phyloP scores from a whole-genome alignment of 208 protist genomes.

The Wallacemonas rigidus region DNA sequence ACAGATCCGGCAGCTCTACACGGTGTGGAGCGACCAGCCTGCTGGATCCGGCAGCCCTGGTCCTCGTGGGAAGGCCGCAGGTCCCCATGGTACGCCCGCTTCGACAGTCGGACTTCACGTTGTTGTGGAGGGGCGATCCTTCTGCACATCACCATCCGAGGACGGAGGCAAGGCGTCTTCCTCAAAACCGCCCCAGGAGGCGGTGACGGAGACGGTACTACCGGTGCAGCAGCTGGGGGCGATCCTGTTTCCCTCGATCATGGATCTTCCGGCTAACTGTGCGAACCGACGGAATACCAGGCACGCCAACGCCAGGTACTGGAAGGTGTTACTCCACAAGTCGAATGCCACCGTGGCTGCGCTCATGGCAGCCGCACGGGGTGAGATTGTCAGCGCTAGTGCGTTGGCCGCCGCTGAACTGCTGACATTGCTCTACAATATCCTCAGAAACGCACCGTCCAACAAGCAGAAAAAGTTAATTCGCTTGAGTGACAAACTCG shows the following conservation, averaged over 20 bases:
- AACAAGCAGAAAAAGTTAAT: slow-evolving; percentile 43
- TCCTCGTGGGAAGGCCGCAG: neutral
- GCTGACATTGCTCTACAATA: slow-evolving; percentile 73
- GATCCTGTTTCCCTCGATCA: slow-evolving; percentile 13
- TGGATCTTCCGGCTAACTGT: slow-evolving; percentile 9
- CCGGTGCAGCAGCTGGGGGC: slow-evolving; percentile 16
- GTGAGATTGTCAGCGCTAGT: slow-evolving; percentile 39
- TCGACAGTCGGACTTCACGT: neutral
- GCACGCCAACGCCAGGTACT: slow-evolving; percentile 19
- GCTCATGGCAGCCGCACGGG: slow-evolving; percentile 49
- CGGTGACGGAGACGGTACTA: neutral
- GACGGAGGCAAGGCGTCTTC: neutral
- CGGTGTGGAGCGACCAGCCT: neutral
- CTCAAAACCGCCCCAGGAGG: neutral
- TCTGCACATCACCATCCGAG: neutral
- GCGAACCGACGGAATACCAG: slow-evolving; percentile 1
- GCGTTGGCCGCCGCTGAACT: slow-evolving; percentile 37
- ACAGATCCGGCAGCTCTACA: slow-evolving; percentile 5
- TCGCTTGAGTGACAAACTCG: slow-evolving; percentile 50
- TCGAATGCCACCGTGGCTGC: slow-evolving; percentile 51
- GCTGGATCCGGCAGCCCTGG: neutral
- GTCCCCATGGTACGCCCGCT: neutral
- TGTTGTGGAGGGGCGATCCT: neutral
- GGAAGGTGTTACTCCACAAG: slow-evolving; percentile 56
- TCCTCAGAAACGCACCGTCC: slow-evolving; percentile 39